Evolutionary conservation across 768 basidiomycete species (phyloP), one percentile per base, ranked within the genome.

Genomic region (Mycena metata): DNA sequence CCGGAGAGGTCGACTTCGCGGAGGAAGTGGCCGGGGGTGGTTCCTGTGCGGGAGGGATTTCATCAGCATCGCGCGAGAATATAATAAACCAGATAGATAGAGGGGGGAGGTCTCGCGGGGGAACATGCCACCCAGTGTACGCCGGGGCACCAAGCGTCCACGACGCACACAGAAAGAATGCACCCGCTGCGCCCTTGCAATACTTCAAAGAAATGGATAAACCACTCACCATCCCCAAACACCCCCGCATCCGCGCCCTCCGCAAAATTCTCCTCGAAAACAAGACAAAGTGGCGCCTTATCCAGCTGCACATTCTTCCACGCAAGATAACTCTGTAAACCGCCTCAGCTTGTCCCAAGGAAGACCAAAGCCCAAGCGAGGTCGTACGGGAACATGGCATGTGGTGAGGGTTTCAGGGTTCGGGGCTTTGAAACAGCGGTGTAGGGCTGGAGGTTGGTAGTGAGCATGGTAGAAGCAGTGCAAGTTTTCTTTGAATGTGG

Each of bases 251-350:
- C 85, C 78, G 84, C 81, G 71, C 85, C 80, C 3, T 71, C 72
- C 45, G 78, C 64, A 72, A 96, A 96, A 69, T 94, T 83, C 73
- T 96, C 94, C 47, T 92, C 86, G 67, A 96, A 80, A 9, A 95
- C 88, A 19, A 91, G 79, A 69, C 92, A 93, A n/a, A 86, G 76
- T 60, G 82, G 78, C 76, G 82, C 24, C 74, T 82, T 79, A 69
- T 93, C 85, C 50, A 88, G 77, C n/a, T 80, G 80, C 2, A 91
- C 90, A 73, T 83, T 78, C 55, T 76, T 83, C 77, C 86, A 91
- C 3, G 83, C 82, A 60, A 88, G 85, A 69, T 86, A 91, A 70
- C 85, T 88, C 51, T 88, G 86, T 2, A 89, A 36, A 0, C 79
- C 86, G 19, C 89, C 86, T 5, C 79, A 86, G 4, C 78, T 82